Evolutionary conservation across 2,329 filamentous ascomycete species (phyloP).

Genomic region (Fusarium globosum): DNA sequence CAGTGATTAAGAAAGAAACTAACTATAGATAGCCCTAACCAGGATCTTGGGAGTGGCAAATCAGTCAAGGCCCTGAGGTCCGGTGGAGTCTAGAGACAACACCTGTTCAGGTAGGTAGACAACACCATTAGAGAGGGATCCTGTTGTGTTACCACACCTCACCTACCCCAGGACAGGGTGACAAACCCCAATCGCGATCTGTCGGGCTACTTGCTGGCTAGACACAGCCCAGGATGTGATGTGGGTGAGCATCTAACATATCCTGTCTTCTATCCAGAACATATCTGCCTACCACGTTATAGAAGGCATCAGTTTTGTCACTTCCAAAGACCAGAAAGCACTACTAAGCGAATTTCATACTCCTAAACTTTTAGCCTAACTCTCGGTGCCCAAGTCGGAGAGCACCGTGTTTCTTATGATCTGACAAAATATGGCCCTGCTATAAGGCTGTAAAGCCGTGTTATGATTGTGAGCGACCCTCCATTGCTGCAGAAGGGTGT

Average conservation of each 20-base stretch:
- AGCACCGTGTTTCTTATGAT: neutral
- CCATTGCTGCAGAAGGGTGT: slow-evolving; percentile 10
- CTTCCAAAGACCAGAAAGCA: neutral
- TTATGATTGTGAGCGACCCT: slow-evolving; percentile 7
- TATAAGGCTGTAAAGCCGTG: slow-evolving; percentile 13
- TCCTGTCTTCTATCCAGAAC: neutral
- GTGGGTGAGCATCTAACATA: slow-evolving; percentile 3
- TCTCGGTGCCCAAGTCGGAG: neutral
- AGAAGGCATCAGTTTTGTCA: neutral
- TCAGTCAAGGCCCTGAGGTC: slow-evolving; percentile 13
- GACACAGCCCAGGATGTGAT: slow-evolving; percentile 16
- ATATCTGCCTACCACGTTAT: neutral
- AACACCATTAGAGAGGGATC: neutral
- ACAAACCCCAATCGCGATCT: slow-evolving; percentile 32
- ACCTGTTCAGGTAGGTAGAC: neutral
- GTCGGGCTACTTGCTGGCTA: slow-evolving; percentile 12
- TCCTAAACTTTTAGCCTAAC: neutral
- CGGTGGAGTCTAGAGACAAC: slow-evolving; percentile 3
- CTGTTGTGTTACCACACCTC: slow-evolving; percentile 25
- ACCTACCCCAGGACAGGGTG: neutral
- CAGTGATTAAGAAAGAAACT: slow-evolving; percentile 20
- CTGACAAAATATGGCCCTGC: neutral
- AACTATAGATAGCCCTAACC: slow-evolving; percentile 33
- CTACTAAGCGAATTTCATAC: neutral
- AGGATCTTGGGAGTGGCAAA: slow-evolving; percentile 41